phyloP scores from a whole-genome alignment of 331 rosid species.

The Acacia concinna region DNA sequence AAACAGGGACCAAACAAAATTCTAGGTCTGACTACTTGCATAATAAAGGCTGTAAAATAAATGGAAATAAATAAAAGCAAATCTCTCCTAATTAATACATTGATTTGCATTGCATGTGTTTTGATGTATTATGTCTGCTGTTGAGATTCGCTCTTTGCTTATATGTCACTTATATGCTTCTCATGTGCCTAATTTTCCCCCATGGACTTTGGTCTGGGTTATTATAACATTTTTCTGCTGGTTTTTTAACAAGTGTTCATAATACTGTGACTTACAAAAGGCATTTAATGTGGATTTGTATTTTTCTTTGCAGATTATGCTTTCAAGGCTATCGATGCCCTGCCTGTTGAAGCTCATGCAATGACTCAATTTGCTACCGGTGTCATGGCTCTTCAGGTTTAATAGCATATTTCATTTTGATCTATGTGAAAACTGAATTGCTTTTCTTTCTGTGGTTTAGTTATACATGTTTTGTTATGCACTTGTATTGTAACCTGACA shows the following conservation, averaged over 20 bases:
- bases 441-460: constrained; percentile 18
- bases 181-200: background rate
- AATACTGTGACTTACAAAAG: background rate
- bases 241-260: constrained; percentile 8
- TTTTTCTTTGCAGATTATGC: constrained; percentile 68
- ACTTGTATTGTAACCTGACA: background rate
- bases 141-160: constrained; percentile 19
- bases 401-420: constrained; percentile 30
- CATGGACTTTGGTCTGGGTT: background rate
- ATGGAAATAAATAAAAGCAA: background rate
- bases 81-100: background rate
- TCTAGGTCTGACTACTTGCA: background rate
- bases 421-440: background rate
- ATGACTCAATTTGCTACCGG: constrained; percentile 96
- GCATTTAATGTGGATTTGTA: constrained; percentile 16
- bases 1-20: background rate
- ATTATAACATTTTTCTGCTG: background rate
- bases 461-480: background rate
- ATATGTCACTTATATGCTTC: background rate
- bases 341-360: constrained; percentile 84
- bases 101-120: no score
- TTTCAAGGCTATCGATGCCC: constrained; percentile 87
- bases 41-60: background rate
- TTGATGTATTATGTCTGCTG: constrained; percentile 22
- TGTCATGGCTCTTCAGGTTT: constrained; percentile 98